These are phyloP conservation scores for Aspergillus steynii DNA, from an alignment of 495 filamentous ascomycete species.

Conservation along the genomic window DNA sequence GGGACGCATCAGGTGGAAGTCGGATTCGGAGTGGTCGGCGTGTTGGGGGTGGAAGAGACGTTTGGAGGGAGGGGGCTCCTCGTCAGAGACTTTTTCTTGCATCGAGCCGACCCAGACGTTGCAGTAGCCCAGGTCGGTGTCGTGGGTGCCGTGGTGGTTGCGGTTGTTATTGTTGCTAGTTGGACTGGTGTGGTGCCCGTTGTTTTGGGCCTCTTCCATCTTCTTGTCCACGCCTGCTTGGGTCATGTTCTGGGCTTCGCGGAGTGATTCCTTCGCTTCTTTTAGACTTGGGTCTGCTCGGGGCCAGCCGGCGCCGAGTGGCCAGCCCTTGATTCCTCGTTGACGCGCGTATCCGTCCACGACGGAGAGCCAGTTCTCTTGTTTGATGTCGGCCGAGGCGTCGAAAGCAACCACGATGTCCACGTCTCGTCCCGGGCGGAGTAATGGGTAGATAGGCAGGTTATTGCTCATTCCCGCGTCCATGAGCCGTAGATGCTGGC, in stretches of 20 bases:
- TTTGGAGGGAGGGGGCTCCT: constrained; percentile 68
- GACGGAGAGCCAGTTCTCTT: constrained; percentile 90
- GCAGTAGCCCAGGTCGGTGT: constrained; percentile 78
- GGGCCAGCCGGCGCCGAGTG: constrained; percentile 88
- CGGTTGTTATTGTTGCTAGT: background rate
- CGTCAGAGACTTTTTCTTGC: constrained; percentile 60
- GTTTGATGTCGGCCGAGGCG: constrained; percentile 78
- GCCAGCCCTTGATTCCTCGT: constrained; percentile 90
- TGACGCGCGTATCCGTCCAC: constrained; percentile 90
- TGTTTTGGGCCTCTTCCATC: constrained; percentile 59
- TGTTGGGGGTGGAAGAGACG: constrained; percentile 43
- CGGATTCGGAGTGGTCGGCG: constrained; percentile 47
- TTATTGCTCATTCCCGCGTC: constrained; percentile 99
- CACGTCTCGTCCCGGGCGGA: constrained; percentile 82
- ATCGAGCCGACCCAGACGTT: constrained; percentile 92
- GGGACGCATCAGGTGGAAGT: constrained; percentile 73
- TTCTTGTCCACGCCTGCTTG: constrained; percentile 60
- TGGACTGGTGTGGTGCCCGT: constrained; percentile 31
- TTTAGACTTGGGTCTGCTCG: constrained; percentile 52
- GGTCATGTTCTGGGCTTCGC: constrained; percentile 64
- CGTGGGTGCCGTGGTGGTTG: constrained; percentile 18
- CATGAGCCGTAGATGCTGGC: constrained; percentile 80
- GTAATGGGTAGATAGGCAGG: constrained; percentile 88
- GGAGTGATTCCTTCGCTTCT: constrained; percentile 61
- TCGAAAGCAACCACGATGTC: constrained; percentile 93